Evolutionary conservation across 768 basidiomycete species (phyloP).

Genomic region (Leccinum subgranulosum): DNA sequence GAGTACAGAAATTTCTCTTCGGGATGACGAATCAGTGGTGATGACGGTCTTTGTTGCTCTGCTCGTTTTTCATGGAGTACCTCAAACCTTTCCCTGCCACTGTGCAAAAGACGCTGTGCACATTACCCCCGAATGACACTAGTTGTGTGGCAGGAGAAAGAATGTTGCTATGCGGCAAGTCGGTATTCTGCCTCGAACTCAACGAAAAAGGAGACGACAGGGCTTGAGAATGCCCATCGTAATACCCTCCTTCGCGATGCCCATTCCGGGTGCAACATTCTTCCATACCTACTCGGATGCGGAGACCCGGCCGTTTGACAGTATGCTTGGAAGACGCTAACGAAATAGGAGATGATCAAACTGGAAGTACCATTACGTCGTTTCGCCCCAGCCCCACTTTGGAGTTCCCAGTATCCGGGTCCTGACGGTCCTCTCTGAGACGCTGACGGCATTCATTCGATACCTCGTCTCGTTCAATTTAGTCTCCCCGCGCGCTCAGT

Average conservation of each 20-base stretch:
- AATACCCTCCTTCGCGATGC: slow-evolving; percentile 19
- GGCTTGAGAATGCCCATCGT: slow-evolving; percentile 3
- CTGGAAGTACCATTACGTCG: too few relatives aligned
- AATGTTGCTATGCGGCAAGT: slow-evolving; percentile 14
- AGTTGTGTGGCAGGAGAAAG: slow-evolving; percentile 16
- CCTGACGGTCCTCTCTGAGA: too few relatives aligned
- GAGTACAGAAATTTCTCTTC: slow-evolving; percentile 7
- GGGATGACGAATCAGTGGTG: slow-evolving; percentile 11
- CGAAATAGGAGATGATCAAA: too few relatives aligned
- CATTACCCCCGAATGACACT: slow-evolving; percentile 21
- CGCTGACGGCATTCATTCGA: too few relatives aligned
- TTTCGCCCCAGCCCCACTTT: too few relatives aligned
- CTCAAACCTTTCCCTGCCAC: neutral
- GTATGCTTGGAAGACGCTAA: too few relatives aligned
- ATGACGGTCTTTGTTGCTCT: slow-evolving; percentile 15
- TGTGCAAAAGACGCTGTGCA: slow-evolving; percentile 10
- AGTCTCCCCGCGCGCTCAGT: too few relatives aligned
- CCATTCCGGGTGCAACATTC: slow-evolving; percentile 3
- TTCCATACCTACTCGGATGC: too few relatives aligned
- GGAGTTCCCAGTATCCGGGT: too few relatives aligned
- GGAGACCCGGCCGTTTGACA: too few relatives aligned
- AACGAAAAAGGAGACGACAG: neutral
- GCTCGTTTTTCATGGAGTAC: slow-evolving; percentile 8
- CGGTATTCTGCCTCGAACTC: neutral
- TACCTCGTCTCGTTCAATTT: too few relatives aligned